These are phyloP conservation scores for Blumeria graminis DNA, from an alignment of 2,329 filamentous ascomycete genomes.

Conservation along the genomic window DNA sequence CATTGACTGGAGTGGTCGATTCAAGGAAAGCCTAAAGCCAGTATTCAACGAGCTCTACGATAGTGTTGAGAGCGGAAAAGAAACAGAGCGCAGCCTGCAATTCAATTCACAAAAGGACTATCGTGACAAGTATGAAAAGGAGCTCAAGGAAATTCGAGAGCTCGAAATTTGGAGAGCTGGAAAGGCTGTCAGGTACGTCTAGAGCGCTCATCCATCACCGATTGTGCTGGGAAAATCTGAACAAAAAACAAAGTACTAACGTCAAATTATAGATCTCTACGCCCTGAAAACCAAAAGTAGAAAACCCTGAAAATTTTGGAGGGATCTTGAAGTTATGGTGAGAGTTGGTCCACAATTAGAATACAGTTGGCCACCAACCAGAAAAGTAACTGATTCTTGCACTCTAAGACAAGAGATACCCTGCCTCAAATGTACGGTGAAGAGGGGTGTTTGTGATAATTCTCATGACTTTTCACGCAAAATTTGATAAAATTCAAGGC, in stretches of 20 bases:
- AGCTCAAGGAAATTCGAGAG: slow-evolving; percentile 95
- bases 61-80: slow-evolving; percentile 68
- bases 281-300: slow-evolving; percentile 65
- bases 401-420: no score
- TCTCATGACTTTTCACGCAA: no score
- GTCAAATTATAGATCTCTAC: slow-evolving; percentile 33
- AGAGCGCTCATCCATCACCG: no score
- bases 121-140: slow-evolving; percentile 87
- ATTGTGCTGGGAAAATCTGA: neutral
- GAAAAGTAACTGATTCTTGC: no score
- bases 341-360: no score
- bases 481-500: no score
- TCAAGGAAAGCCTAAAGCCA: slow-evolving; percentile 97
- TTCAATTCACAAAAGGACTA: slow-evolving; percentile 95
- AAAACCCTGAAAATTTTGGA: neutral
- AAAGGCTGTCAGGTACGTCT: slow-evolving; percentile 67
- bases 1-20: slow-evolving; percentile 92
- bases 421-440: no score
- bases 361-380: no score
- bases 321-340: no score
- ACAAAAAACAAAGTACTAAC: slow-evolving; percentile 1
- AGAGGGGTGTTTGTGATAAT: no score
- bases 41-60: slow-evolving; percentile 97
- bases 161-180: slow-evolving; percentile 98
- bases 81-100: slow-evolving; percentile 90